Conservation (phyloP, 2,329 filamentous ascomycete genomes). For the Aspergillus oerlinghausenensis region DNA sequence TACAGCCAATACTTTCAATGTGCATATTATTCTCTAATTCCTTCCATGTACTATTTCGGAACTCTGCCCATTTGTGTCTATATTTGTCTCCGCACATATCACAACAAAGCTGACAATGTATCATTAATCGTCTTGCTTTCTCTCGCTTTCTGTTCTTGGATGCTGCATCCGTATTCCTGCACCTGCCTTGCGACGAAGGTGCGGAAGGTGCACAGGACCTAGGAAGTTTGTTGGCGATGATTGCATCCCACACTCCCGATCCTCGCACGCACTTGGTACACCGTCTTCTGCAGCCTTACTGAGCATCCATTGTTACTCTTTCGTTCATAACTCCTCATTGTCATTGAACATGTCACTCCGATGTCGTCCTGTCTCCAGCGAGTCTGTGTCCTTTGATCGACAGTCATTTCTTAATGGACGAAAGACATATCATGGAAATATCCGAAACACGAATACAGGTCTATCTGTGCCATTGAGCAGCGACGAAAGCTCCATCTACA, state of each 20-base stretch:
- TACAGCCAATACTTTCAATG: constrained; percentile 9
- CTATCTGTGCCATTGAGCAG: constrained; percentile 28
- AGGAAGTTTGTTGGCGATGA: not conserved
- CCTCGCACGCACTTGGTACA: not conserved
- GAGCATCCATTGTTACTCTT: not conserved
- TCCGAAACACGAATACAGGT: not conserved
- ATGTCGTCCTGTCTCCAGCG: not conserved
- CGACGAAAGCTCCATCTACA: constrained; percentile 35
- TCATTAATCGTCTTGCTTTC: not conserved
- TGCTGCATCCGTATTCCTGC: not conserved
- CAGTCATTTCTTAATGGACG: not conserved
- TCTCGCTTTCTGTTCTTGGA: not conserved
- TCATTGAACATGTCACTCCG: not conserved
- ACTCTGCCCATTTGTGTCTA: constrained; percentile 2
- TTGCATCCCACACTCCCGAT: not conserved
- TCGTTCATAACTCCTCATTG: not conserved
- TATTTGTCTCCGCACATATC: constrained; percentile 12
- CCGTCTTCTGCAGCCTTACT: not conserved
- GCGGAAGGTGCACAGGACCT: not conserved
- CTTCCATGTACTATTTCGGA: not conserved
- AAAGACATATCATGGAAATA: not conserved
- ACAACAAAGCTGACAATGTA: not conserved
- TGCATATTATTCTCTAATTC: constrained; percentile 16
- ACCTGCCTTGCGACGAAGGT: not conserved
- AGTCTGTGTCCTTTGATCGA: not conserved